A percentile compares a stretch with the other conserved stretches of the same genome.
phyloP scores from a whole-genome alignment of 192 early-diverging fungal genomes.

The Coemansia guatemalensis region DNA sequence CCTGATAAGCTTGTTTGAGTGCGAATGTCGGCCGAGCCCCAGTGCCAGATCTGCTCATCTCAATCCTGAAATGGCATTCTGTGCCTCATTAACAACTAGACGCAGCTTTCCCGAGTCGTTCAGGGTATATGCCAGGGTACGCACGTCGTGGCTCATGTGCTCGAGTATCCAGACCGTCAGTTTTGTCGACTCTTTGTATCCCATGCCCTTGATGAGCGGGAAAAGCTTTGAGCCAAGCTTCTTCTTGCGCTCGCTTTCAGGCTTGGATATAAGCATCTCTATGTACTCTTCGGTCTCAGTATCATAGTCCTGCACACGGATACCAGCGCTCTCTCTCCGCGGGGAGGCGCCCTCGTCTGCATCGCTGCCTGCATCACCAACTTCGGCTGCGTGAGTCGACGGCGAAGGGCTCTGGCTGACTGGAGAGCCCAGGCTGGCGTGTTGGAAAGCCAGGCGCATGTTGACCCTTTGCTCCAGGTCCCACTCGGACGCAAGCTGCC shows the following conservation, averaged over 20 bases:
- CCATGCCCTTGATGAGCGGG: slow-evolving; percentile 56
- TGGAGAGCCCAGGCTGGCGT: slow-evolving; percentile 6
- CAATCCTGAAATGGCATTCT: slow-evolving; percentile 16
- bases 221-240: slow-evolving; percentile 57
- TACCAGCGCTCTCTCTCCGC: slow-evolving; percentile 7
- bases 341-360: background rate
- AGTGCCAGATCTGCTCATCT: background rate
- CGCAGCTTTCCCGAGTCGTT: slow-evolving; percentile 42
- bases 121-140: slow-evolving; percentile 50
- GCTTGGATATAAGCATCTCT: slow-evolving; percentile 46
- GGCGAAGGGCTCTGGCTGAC: slow-evolving; percentile 18
- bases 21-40: background rate
- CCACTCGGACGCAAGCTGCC: slow-evolving; percentile 41
- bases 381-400: background rate
- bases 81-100: slow-evolving; percentile 45
- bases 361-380: background rate
- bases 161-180: slow-evolving; percentile 57
- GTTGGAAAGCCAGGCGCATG: slow-evolving; percentile 13
- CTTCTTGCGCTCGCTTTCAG: slow-evolving; percentile 54
- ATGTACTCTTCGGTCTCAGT: slow-evolving; percentile 50
- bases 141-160: slow-evolving; percentile 53
- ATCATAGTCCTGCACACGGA: slow-evolving; percentile 37
- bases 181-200: slow-evolving; percentile 52
- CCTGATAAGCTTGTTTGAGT: background rate
- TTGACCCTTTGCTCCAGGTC: slow-evolving; percentile 37